Evolutionary conservation across 208 protist species (phyloP).

Genomic region (Leishmania tarentolae): DNA sequence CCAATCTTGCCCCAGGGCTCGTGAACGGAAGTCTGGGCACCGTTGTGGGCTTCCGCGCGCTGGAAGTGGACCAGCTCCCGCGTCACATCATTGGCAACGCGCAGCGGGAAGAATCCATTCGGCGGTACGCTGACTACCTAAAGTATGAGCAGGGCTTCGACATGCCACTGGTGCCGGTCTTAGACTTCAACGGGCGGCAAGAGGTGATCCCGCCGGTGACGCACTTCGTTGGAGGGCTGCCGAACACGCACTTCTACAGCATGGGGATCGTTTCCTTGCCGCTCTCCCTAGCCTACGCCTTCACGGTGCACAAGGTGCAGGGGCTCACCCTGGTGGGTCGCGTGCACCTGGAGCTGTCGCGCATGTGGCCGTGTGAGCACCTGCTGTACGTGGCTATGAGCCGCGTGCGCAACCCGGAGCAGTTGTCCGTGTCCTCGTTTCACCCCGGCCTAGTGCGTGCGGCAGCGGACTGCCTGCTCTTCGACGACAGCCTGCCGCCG

Average conservation of each 20-base stretch:
- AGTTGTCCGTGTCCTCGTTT: conserved; percentile 75
- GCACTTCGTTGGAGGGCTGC: conserved; percentile 68
- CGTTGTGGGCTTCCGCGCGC: conserved; percentile 75
- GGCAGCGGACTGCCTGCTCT: conserved; percentile 72
- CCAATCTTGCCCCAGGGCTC: conserved; percentile 68
- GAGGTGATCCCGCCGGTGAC: conserved; percentile 61
- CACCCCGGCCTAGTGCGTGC: conserved; percentile 57
- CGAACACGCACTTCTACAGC: conserved; percentile 79
- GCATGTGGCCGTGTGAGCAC: conserved; percentile 91
- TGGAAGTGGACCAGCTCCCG: conserved; percentile 48
- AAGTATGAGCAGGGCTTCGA: conserved; percentile 68
- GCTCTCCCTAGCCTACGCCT: conserved; percentile 87
- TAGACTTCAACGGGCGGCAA: conserved; percentile 72
- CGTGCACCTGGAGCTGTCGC: conserved; percentile 84
- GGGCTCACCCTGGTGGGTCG: conserved; percentile 83
- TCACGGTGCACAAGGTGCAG: conserved; percentile 94
- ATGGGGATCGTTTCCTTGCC: conserved; percentile 69
- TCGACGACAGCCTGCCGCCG: conserved; percentile 74
- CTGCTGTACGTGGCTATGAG: conserved; percentile 91
- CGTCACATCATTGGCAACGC: conserved; percentile 41
- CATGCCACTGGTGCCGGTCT: conserved; percentile 58
- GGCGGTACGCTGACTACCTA: conserved; percentile 66
- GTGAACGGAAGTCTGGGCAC: conserved; percentile 90
- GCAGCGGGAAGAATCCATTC: conserved; percentile 41
- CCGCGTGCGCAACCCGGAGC: conserved; percentile 84